These are phyloP conservation scores for Blakeslea trispora DNA, from an alignment of 371 early-diverging fungal species.

Conservation along the genomic window DNA sequence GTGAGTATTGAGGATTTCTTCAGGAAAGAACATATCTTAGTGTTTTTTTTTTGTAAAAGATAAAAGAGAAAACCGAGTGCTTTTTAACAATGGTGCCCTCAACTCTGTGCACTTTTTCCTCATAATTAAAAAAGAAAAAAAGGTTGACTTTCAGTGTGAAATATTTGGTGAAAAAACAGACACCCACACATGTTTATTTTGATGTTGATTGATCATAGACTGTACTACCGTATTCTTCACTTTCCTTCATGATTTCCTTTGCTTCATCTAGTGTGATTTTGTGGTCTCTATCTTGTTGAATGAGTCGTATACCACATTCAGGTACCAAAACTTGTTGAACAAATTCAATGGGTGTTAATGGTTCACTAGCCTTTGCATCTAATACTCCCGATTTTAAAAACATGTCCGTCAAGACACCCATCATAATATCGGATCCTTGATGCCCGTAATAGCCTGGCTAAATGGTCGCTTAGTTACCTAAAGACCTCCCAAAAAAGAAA, in stretches of 20 bases:
- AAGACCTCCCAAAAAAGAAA: background rate
- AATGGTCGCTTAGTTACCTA: background rate
- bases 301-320: slow-evolving; percentile 56
- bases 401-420: slow-evolving; percentile 36
- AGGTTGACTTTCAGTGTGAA: no score
- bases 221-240: slow-evolving; percentile 51
- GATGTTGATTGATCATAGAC: slow-evolving; percentile 35
- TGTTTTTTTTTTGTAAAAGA: no score
- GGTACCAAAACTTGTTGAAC: slow-evolving; percentile 66
- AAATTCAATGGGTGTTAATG: slow-evolving; percentile 59
- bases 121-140: no score
- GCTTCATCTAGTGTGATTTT: slow-evolving; percentile 41
- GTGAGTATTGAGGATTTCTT: no score
- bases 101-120: no score
- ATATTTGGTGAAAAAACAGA: no score
- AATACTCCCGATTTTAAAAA: slow-evolving; percentile 45
- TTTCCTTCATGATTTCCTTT: slow-evolving; percentile 47
- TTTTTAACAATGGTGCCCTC: no score
- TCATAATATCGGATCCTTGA: slow-evolving; percentile 47
- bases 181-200: no score
- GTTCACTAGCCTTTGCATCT: slow-evolving; percentile 31
- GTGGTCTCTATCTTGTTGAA: slow-evolving; percentile 49
- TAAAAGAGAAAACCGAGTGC: no score
- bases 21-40: no score
- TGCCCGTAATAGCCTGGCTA: slow-evolving; percentile 71